These are phyloP conservation scores for Ochetophila trinervis DNA, from an alignment of 306 rosid species.

Conservation along the genomic window DNA sequence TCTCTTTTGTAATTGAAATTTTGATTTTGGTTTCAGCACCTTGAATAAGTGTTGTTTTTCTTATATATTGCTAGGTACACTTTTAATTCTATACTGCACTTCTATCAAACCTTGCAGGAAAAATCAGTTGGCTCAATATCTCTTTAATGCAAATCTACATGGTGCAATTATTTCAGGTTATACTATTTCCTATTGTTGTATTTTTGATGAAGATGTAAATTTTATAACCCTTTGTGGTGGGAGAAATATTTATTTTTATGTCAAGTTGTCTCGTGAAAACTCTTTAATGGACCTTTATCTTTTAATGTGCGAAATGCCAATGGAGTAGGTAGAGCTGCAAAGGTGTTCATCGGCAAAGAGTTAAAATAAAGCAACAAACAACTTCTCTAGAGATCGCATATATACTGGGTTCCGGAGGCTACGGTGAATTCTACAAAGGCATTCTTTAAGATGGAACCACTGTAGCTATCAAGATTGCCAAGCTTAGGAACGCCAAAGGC, in stretches of 20 bases:
- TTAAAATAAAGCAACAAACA: constrained; percentile 66
- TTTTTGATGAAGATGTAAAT: not conserved
- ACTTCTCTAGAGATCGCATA: constrained; percentile 62
- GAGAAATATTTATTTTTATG: no score
- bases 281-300: no score
- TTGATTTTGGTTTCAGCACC: no score
- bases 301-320: constrained; percentile 43
- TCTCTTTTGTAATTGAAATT: no score
- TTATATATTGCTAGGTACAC: not conserved
- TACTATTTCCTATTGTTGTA: constrained; percentile 14
- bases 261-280: no score
- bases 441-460: constrained; percentile 55
- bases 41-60: no score
- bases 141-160: constrained; percentile 75
- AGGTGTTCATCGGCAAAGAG: constrained; percentile 66
- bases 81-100: constrained; percentile 19
- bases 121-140: constrained; percentile 69
- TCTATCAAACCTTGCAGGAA: constrained; percentile 51
- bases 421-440: constrained; percentile 82
- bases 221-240: not conserved
- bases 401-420: constrained; percentile 70
- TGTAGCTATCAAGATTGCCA: constrained; percentile 72
- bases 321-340: constrained; percentile 61
- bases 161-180: constrained; percentile 78
- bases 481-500: constrained; percentile 77